These are phyloP conservation scores for Salinomyces thailandicus DNA, from an alignment of 2,329 filamentous ascomycete genomes.

Conservation along the genomic window DNA sequence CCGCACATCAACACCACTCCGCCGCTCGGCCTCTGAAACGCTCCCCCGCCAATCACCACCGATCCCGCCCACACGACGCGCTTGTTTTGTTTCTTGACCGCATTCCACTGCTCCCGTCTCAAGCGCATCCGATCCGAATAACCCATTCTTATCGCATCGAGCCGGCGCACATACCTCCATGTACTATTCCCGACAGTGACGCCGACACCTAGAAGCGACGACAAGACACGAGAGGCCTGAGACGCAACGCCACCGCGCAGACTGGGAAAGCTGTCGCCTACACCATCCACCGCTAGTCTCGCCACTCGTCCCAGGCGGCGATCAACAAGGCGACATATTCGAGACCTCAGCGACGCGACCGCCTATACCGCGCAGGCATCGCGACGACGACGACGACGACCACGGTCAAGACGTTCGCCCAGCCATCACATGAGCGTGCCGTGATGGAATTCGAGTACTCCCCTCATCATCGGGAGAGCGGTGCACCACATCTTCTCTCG, in stretches of 20 bases:
- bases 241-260: neutral
- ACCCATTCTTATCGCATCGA: neutral
- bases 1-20: neutral
- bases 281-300: neutral
- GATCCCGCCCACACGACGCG: neutral
- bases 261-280: conserved; percentile 1
- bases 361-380: neutral
- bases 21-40: neutral
- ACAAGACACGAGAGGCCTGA: neutral
- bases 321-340: neutral
- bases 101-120: conserved; percentile 2
- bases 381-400: neutral
- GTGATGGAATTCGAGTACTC: conserved; percentile 42
- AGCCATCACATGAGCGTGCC: conserved; percentile 3
- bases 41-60: neutral
- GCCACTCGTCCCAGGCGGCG: neutral
- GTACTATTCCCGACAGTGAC: conserved; percentile 2
- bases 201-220: neutral
- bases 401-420: neutral
- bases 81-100: conserved; percentile 7
- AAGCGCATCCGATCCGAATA: neutral
- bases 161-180: conserved; percentile 4
- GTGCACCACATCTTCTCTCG: conserved; percentile 76
- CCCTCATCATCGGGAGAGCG: conserved; percentile 47
- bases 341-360: neutral